Conservation (phyloP, 2,329 filamentous ascomycete species). For the Corinectria fuckeliana region DNA sequence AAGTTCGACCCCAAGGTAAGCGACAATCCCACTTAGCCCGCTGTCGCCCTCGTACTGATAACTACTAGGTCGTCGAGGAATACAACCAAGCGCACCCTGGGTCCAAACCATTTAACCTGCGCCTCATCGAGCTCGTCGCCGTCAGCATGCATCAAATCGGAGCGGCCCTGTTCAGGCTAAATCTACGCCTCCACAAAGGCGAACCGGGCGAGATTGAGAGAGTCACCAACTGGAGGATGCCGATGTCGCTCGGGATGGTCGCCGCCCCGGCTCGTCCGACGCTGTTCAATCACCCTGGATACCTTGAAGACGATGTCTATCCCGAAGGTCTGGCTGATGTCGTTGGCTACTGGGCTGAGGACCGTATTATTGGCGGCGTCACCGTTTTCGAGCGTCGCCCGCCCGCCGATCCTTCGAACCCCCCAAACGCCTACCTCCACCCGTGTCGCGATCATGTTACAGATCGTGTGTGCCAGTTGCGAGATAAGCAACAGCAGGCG, state of each 20-base stretch:
- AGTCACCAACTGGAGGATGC: neutral
- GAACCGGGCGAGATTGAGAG: neutral
- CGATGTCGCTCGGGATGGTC: neutral
- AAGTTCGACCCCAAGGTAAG: constrained; percentile 20
- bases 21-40: neutral
- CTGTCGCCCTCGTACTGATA: neutral
- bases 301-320: neutral
- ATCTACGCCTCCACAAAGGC: neutral
- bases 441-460: neutral
- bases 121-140: neutral
- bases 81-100: neutral
- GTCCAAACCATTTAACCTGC: neutral
- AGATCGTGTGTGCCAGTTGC: neutral
- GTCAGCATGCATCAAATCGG: neutral
- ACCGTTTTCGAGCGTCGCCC: neutral
- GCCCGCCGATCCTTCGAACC: neutral
- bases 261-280: neutral
- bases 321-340: neutral
- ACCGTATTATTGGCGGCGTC: neutral
- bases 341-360: neutral
- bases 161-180: neutral
- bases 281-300: neutral
- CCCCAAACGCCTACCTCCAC: neutral
- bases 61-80: neutral
- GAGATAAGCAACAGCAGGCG: neutral